Conservation (phyloP, 2,329 filamentous ascomycete species). For the Raffaelea albimanens region DNA sequence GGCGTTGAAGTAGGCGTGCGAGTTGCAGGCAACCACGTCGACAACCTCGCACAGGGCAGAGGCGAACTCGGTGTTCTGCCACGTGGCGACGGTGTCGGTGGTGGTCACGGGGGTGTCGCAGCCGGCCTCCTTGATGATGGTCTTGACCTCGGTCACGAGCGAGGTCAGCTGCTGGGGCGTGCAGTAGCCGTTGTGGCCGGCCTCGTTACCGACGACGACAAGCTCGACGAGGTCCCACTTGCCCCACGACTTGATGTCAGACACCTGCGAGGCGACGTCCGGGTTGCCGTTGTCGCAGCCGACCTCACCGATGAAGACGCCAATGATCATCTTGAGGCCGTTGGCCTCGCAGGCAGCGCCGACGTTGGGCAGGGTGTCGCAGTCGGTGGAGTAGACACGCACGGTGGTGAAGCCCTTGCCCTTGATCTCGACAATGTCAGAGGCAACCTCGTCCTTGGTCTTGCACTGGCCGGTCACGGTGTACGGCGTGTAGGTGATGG, state of each 20-base stretch:
- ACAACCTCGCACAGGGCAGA: constrained; percentile 59
- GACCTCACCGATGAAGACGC: constrained; percentile 70
- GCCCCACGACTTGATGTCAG: constrained; percentile 61
- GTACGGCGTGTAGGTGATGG: constrained; percentile 76
- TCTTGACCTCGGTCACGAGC: constrained; percentile 62
- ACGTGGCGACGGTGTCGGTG: constrained; percentile 74
- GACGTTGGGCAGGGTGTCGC: constrained; percentile 67
- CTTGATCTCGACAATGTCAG: constrained; percentile 56
- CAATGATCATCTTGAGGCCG: constrained; percentile 73
- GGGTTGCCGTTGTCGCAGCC: constrained; percentile 47
- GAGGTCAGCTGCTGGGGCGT: constrained; percentile 52
- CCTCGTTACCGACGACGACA: constrained; percentile 85
- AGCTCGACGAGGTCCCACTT: constrained; percentile 70
- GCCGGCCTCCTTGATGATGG: constrained; percentile 50
- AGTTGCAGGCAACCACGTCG: constrained; percentile 75
- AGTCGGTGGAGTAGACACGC: constrained; percentile 90
- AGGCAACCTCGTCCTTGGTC: constrained; percentile 42
- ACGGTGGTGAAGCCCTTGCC: constrained; percentile 57
- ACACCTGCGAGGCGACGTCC: constrained; percentile 63
- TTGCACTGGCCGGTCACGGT: constrained; percentile 54
- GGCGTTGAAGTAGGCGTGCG: constrained; percentile 91
- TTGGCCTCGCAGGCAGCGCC: constrained; percentile 56
- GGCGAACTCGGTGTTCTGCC: constrained; percentile 53
- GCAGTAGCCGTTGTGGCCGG: constrained; percentile 66
- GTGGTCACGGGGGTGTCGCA: constrained; percentile 74